Conservation (phyloP, 73 alveolate genomes). For the Paramecium pentaurelia region DNA sequence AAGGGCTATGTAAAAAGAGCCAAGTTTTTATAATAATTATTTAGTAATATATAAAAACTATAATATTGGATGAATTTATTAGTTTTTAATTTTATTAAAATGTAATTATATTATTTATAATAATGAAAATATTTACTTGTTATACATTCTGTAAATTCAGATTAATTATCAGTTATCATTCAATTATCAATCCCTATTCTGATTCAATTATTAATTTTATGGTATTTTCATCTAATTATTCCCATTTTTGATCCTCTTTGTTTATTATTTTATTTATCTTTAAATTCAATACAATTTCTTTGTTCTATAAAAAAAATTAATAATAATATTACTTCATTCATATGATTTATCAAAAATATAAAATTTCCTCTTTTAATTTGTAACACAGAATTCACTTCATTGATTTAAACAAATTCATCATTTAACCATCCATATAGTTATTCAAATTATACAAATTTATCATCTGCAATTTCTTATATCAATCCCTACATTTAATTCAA, state of each 20-base stretch:
- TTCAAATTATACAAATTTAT: not conserved
- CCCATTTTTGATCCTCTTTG: not conserved
- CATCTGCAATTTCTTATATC: not conserved
- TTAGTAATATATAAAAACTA: not conserved
- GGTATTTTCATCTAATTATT: not conserved
- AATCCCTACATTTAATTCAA: not conserved
- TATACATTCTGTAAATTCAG: not conserved
- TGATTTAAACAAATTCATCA: not conserved
- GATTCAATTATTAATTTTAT: not conserved
- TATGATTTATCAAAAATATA: not conserved
- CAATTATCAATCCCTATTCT: not conserved
- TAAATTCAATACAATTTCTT: not conserved
- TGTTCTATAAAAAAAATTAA: not conserved
- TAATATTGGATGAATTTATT: not conserved
- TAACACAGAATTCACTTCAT: not conserved
- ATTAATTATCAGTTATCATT: not conserved
- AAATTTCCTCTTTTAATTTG: not conserved
- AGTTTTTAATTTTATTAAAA: not conserved
- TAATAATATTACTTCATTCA: not conserved
- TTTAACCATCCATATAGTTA: not conserved
- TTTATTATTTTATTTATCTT: not conserved
- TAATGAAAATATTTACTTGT: not conserved
- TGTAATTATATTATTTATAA: not conserved
- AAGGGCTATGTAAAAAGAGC: not conserved
- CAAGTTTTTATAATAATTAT: no score